Conservation (phyloP, 352 stramenopile species). For the Pythium aristosporum region DNA sequence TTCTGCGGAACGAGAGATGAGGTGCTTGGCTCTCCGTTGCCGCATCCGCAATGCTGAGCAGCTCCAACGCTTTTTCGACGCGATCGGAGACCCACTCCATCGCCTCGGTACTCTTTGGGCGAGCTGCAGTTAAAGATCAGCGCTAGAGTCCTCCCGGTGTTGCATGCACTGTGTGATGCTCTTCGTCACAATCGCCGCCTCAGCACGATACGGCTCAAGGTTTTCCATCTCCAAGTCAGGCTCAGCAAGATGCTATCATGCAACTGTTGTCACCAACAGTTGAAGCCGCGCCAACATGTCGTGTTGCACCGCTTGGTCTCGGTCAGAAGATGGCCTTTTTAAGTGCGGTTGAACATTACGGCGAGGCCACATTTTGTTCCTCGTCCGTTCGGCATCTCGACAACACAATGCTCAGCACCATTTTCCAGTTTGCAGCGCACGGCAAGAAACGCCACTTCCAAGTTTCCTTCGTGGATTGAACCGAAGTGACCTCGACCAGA, state of each 20-base stretch:
- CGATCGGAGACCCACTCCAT: neutral
- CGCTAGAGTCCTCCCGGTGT: neutral
- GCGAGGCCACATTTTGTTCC: neutral
- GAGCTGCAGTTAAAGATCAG: neutral
- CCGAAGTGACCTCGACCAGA: too few relatives aligned
- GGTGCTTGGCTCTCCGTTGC: neutral
- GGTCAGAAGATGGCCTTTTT: neutral
- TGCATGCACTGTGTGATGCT: neutral
- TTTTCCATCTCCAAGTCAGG: neutral
- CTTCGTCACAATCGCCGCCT: neutral
- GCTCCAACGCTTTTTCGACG: neutral
- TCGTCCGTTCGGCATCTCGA: neutral
- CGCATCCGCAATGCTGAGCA: neutral
- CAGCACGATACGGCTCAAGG: neutral
- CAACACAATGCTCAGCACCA: neutral
- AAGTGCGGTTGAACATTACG: neutral
- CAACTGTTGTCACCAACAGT: neutral
- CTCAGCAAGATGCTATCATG: neutral
- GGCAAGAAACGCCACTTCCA: neutral
- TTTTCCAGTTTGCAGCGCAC: neutral
- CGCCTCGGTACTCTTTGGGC: neutral
- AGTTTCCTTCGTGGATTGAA: too few relatives aligned
- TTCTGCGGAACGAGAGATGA: neutral
- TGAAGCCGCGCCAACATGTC: neutral
- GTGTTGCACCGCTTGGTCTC: neutral